Percentiles rank a stretch among this genome's conserved stretches.
Evolutionary conservation across 139 green algal species (phyloP).

Genomic region (Eudorina sp.): DNA sequence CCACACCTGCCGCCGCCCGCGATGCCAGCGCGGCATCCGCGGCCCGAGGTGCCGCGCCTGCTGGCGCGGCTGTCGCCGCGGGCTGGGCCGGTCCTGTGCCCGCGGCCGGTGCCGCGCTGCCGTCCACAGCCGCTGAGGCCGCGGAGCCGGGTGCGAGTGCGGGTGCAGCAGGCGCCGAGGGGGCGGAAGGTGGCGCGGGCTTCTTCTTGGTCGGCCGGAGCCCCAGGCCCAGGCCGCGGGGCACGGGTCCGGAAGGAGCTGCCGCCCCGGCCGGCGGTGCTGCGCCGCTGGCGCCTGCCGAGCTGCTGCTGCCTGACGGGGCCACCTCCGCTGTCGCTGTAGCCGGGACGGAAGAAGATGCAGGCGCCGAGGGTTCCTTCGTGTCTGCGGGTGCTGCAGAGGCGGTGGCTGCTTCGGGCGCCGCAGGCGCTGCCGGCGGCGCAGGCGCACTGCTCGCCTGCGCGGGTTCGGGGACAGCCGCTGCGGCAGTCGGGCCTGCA

Average conservation of each 20-base stretch:
- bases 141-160: neutral
- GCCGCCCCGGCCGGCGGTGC: neutral
- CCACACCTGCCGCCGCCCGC: neutral
- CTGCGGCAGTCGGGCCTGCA: neutral
- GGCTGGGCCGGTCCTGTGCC: neutral
- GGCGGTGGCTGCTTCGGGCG: neutral
- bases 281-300: neutral
- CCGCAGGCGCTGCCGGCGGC: neutral
- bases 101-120: neutral
- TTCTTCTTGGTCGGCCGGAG: conserved; percentile 63
- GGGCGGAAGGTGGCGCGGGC: neutral
- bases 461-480: too few relatives aligned
- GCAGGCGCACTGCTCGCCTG: too few relatives aligned
- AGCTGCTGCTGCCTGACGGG: neutral
- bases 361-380: neutral
- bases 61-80: neutral
- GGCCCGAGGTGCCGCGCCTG: too few relatives aligned
- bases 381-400: neutral
- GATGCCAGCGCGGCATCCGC: too few relatives aligned
- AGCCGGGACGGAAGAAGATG: neutral
- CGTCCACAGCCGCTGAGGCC: neutral
- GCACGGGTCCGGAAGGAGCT: neutral
- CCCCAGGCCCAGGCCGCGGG: conserved; percentile 50
- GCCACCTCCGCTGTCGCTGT: neutral
- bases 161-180: neutral